Percentiles rank a stretch among this genome's conserved stretches.
These are phyloP conservation scores for Didymella exigua DNA, from an alignment of 2,329 filamentous ascomycete species.

Conservation along the genomic window DNA sequence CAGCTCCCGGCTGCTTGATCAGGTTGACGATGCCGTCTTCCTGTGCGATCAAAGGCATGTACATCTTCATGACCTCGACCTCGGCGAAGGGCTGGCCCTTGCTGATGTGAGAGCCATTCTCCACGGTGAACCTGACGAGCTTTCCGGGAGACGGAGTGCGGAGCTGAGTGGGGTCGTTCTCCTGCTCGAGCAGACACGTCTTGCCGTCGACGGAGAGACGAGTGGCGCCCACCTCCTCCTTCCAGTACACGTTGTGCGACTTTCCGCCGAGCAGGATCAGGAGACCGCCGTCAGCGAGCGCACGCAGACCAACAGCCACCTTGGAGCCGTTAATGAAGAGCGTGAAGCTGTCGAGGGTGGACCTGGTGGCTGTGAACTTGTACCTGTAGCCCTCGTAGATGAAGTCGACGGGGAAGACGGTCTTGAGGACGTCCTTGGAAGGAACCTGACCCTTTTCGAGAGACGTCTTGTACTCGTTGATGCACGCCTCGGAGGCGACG, in stretches of 20 bases:
- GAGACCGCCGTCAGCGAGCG: constrained; percentile 90
- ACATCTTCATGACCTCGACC: constrained; percentile 99
- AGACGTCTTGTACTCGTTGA: constrained; percentile 83
- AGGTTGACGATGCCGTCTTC: constrained; percentile 97
- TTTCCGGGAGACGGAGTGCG: constrained; percentile 95
- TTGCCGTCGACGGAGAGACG: constrained; percentile 97
- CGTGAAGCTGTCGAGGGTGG: constrained; percentile 91
- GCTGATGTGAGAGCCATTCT: constrained; percentile 91
- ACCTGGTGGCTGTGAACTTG: constrained; percentile 96
- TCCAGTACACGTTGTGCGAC: constrained; percentile 99
- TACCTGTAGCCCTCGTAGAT: constrained; percentile 97
- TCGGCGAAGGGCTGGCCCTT: constrained; percentile 94
- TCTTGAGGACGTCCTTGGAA: constrained; percentile 95
- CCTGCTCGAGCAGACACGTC: constrained; percentile 96
- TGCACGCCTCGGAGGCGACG: constrained; percentile 87
- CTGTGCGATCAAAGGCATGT: constrained; percentile 95
- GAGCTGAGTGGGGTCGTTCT: constrained; percentile 97
- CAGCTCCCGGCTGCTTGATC: constrained; percentile 99
- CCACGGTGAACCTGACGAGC: constrained; percentile 95
- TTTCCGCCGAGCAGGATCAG: constrained; percentile 88
- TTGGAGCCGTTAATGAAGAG: constrained; percentile 99
- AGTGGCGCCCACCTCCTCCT: constrained; percentile 95
- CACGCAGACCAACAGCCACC: constrained; percentile 89
- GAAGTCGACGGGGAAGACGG: constrained; percentile 96
- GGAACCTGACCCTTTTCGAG: constrained; percentile 98